A percentile compares a stretch with the other conserved stretches of the same genome.
phyloP scores from a whole-genome alignment of 306 rosid genomes.

The Hylodesmum podocarpum region DNA sequence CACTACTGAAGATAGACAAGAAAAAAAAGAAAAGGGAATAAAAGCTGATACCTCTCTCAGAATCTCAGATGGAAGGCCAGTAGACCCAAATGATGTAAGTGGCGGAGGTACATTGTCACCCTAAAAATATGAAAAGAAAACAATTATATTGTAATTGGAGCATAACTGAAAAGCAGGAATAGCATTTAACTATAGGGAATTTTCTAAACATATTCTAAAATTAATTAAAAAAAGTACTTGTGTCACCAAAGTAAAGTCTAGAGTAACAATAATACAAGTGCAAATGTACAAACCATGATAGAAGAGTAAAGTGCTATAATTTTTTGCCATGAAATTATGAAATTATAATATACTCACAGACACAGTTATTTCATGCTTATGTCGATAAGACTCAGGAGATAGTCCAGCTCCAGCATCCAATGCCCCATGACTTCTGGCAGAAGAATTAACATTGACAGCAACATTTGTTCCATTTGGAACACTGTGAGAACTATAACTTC shows the following conservation, averaged over 20 bases:
- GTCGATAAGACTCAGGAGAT: conserved; percentile 77
- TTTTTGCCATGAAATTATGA: not conserved
- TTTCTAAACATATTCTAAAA: not conserved
- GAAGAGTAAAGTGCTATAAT: not conserved
- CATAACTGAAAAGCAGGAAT: not conserved
- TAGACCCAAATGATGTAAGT: conserved; percentile 62
- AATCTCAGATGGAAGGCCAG: conserved; percentile 88
- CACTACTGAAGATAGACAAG: conserved; percentile 24
- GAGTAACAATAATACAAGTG: conserved; percentile 40
- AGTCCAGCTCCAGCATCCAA: conserved; percentile 69
- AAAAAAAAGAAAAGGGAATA: conserved; percentile 4
- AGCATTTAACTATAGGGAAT: not conserved
- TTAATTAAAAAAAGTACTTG: not conserved
- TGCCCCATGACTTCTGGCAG: conserved; percentile 46
- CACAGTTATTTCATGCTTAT: conserved; percentile 81
- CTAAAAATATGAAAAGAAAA: conserved; percentile 35
- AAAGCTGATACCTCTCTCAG: conserved; percentile 85
- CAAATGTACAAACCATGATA: not conserved
- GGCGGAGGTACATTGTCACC: conserved; percentile 93
- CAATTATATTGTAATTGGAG: conserved; percentile 6
- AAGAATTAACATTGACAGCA: conserved; percentile 55
- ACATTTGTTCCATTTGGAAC: conserved; percentile 44
- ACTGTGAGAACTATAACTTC: conserved; percentile 39
- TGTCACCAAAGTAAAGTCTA: not conserved
- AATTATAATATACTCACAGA: conserved; percentile 61